phyloP scores from a whole-genome alignment of 345 rosid genomes.

The Boechera divaricarpa region DNA sequence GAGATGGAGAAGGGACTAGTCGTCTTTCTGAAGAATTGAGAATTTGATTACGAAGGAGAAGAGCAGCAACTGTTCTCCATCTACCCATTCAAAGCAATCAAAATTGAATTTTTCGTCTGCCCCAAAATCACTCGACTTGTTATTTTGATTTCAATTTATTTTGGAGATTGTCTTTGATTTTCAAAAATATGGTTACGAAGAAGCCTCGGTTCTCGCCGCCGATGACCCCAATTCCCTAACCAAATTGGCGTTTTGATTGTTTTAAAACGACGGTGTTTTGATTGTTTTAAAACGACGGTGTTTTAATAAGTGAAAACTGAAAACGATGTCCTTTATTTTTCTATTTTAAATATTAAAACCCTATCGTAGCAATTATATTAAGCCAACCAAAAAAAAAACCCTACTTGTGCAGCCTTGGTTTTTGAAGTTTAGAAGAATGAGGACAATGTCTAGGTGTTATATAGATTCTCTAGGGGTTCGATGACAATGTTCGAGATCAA shows the following conservation, averaged over 20 bases:
- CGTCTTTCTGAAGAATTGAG: slow-evolving; percentile 35
- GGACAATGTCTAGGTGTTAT: no score
- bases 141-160: not conserved
- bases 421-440: no score
- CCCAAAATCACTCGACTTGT: not conserved
- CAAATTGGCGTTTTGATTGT: no score
- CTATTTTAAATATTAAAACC: no score
- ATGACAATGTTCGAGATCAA: no score
- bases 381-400: no score
- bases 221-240: not conserved
- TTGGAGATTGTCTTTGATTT: not conserved
- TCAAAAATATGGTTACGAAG: not conserved
- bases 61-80: slow-evolving; percentile 60
- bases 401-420: no score
- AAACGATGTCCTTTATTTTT: not conserved
- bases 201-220: slow-evolving; percentile 18
- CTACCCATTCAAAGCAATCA: slow-evolving; percentile 62
- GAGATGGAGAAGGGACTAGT: slow-evolving; percentile 17
- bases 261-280: not conserved
- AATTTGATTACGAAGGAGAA: slow-evolving; percentile 49
- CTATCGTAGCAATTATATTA: no score
- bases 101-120: not conserved
- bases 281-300: not conserved
- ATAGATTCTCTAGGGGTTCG: no score
- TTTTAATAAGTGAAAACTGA: not conserved